Percentiles rank a stretch among this genome's conserved stretches.
Evolutionary conservation across 169 alveolate species (phyloP).

Genomic region (Plasmodium sp.): DNA sequence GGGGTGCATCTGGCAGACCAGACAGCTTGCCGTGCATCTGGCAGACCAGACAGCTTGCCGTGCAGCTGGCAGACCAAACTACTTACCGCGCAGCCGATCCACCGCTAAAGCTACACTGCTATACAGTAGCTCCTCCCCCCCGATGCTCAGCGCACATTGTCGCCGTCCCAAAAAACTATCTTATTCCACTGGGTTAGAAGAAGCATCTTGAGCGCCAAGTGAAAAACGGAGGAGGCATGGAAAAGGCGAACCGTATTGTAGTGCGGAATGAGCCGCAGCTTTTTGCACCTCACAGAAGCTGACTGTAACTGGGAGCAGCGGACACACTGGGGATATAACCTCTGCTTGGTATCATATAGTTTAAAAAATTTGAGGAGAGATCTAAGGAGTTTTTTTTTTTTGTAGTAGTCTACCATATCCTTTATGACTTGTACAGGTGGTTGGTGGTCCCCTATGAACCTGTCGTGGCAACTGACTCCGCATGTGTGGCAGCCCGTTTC

Average conservation of each 20-base stretch:
- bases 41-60: too few relatives aligned
- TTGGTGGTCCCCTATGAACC: slow-evolving; percentile 69
- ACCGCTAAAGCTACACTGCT: background rate
- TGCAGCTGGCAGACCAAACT: background rate
- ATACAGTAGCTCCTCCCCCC: too few relatives aligned
- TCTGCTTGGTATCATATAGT: slow-evolving; percentile 51
- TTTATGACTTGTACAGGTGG: slow-evolving; percentile 66
- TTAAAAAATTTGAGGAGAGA: slow-evolving; percentile 40
- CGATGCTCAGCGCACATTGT: background rate
- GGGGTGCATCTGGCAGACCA: background rate
- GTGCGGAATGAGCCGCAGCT: slow-evolving; percentile 42
- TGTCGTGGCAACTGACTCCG: slow-evolving; percentile 36
- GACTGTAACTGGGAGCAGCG: slow-evolving; percentile 66
- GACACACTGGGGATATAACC: slow-evolving; percentile 60
- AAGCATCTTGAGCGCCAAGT: slow-evolving; percentile 43
- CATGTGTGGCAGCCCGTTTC: slow-evolving; percentile 73
- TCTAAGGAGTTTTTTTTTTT: slow-evolving; percentile 5
- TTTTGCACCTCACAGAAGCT: slow-evolving; percentile 65
- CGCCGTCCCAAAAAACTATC: slow-evolving; percentile 51
- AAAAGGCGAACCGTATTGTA: slow-evolving; percentile 34
- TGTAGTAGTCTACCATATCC: slow-evolving; percentile 33
- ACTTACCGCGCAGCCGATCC: background rate
- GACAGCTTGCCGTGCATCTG: background rate
- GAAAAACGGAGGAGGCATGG: slow-evolving; percentile 47
- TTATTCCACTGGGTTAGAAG: slow-evolving; percentile 29